phyloP scores from a whole-genome alignment of 1,284 basidiomycete species.

The Microbotryum lychnidis-dioicae region DNA sequence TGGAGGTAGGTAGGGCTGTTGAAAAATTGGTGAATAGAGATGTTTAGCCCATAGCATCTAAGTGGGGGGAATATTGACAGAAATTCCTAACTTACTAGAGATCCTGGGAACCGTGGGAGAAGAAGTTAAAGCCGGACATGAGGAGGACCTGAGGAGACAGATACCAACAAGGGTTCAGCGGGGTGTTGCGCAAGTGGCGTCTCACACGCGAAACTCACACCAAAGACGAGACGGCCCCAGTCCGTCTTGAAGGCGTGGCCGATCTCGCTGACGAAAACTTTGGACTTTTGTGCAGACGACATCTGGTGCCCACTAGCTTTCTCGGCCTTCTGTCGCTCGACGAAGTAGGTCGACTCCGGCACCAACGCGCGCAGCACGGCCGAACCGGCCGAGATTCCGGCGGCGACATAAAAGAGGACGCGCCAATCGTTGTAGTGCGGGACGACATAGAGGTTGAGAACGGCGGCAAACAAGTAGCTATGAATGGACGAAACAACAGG shows the following conservation, averaged over 20 bases:
- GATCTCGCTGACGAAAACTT: constrained; percentile 62
- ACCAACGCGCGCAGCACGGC: constrained; percentile 62
- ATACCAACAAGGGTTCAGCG: background rate
- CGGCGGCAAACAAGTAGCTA: constrained; percentile 32
- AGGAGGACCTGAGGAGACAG: constrained; percentile 6
- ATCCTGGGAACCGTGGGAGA: constrained; percentile 72
- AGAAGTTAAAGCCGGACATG: constrained; percentile 74
- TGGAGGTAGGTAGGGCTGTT: constrained; percentile 62
- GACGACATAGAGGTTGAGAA: constrained; percentile 33
- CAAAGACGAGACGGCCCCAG: constrained; percentile 80
- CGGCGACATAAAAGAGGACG: constrained; percentile 25
- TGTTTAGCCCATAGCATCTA: too few species aligned
- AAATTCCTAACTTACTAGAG: background rate
- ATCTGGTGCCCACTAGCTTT: constrained; percentile 42
- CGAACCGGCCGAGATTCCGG: constrained; percentile 65
- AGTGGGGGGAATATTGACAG: background rate
- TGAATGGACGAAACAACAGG: background rate
- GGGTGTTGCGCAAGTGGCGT: constrained; percentile 1
- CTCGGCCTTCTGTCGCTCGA: constrained; percentile 39
- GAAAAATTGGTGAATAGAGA: constrained; percentile 19
- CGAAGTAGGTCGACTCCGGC: constrained; percentile 74
- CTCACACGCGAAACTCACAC: constrained; percentile 37
- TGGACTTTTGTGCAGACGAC: constrained; percentile 50
- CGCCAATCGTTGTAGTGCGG: constrained; percentile 43
- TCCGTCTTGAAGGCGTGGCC: constrained; percentile 69